Conservation (phyloP, 75 land plant species). For the Cunninghamia lanceolata region DNA sequence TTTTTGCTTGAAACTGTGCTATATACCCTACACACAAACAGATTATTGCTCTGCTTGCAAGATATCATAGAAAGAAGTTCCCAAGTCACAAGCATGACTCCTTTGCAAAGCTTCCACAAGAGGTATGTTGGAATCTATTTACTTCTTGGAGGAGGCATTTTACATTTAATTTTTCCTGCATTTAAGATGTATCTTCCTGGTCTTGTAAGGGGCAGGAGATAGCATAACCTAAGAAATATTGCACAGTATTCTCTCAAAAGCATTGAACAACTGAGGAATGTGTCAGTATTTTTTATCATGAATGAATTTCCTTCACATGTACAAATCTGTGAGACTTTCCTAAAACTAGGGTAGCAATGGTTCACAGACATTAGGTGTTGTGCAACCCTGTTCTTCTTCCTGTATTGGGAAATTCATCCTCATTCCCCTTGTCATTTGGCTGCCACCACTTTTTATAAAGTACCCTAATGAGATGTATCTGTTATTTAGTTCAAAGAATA, state of each 20-base stretch:
- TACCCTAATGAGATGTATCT: neutral
- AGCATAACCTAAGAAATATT: neutral
- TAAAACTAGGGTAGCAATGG: neutral
- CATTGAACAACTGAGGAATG: neutral
- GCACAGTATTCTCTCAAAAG: neutral
- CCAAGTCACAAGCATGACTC: constrained; percentile 29
- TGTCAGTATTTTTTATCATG: neutral
- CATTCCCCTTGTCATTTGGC: neutral
- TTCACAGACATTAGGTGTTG: neutral
- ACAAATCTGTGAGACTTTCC: neutral
- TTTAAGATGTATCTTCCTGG: neutral
- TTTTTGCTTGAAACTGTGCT: neutral
- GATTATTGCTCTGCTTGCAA: constrained; percentile 36
- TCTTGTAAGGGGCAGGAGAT: neutral
- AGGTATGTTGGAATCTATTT: neutral
- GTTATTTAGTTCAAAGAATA: neutral
- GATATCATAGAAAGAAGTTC: constrained; percentile 40
- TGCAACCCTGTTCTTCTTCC: neutral
- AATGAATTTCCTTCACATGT: neutral
- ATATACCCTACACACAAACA: neutral
- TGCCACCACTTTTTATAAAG: neutral
- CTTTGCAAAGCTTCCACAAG: constrained; percentile 24
- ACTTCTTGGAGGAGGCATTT: neutral
- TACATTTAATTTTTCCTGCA: neutral
- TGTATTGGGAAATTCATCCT: neutral